phyloP scores from a whole-genome alignment of 164 flowering plant species.

The Vitis labrusca region DNA sequence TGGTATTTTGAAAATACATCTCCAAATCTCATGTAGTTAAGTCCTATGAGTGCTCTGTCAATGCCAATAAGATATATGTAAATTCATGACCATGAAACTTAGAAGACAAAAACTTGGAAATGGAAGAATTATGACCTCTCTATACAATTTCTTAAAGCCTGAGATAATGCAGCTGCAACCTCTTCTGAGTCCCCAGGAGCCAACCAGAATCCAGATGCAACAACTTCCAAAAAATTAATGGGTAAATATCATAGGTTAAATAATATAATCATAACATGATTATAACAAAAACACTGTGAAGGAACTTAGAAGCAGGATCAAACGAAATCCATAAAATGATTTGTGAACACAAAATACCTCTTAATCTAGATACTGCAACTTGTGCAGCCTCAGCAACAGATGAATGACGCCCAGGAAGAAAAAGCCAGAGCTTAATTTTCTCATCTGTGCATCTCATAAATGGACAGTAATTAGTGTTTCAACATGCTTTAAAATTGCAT shows the following conservation, averaged over 20 bases:
- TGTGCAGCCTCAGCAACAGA: constrained; percentile 74
- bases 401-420: constrained; percentile 84
- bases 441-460: constrained; percentile 56
- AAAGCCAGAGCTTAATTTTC: constrained; percentile 98
- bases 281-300: not conserved
- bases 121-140: constrained; percentile 59
- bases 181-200: constrained; percentile 99
- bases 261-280: no score
- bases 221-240: constrained; percentile 42
- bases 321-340: not conserved
- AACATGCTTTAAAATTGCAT: not conserved
- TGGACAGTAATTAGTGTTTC: not conserved
- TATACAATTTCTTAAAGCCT: constrained; percentile 81
- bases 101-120: not conserved
- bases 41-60: constrained; percentile 68
- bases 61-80: constrained; percentile 14
- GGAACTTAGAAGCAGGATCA: not conserved
- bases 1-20: constrained; percentile 80
- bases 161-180: constrained; percentile 88
- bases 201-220: constrained; percentile 87
- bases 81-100: constrained; percentile 3
- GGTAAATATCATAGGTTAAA: no score
- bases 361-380: constrained; percentile 71
- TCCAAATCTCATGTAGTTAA: constrained; percentile 86
- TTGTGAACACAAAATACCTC: constrained; percentile 51